Conservation (phyloP, 1,139 yeast species). For the Yamadazyma sp. region DNA sequence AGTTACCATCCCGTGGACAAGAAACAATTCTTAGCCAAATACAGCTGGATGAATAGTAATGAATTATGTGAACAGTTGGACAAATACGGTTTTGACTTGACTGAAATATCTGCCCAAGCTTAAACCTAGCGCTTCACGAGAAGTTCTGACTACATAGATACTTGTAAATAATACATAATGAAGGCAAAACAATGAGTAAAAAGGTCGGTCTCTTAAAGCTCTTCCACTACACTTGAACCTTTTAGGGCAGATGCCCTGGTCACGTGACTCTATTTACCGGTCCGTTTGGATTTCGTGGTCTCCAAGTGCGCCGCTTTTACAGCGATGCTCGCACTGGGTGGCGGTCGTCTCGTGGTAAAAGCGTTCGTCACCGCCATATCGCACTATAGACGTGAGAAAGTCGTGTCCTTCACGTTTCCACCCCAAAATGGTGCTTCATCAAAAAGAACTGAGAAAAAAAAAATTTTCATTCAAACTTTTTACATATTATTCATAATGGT, state of each 20-base stretch:
- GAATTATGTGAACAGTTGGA: slow-evolving; percentile 45
- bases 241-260: not conserved
- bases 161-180: slow-evolving; percentile 2
- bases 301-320: not conserved
- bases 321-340: not conserved
- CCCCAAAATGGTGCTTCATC: slow-evolving; percentile 1
- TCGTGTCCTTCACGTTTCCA: slow-evolving; percentile 4
- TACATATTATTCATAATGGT: slow-evolving; percentile 43
- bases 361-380: slow-evolving; percentile 1
- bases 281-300: no score
- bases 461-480: slow-evolving; percentile 13
- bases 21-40: slow-evolving; percentile 28
- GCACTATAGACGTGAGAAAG: not conserved
- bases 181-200: not conserved
- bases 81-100: slow-evolving; percentile 33
- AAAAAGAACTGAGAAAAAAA: slow-evolving; percentile 6
- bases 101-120: slow-evolving; percentile 4
- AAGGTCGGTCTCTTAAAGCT: no score
- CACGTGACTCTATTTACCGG: not conserved
- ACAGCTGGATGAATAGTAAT: slow-evolving; percentile 38
- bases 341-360: not conserved
- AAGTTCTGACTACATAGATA: not conserved
- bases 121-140: not conserved
- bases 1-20: slow-evolving; percentile 45
- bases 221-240: no score